Percentiles rank a stretch among this genome's conserved stretches.
Evolutionary conservation across 352 stramenopile genomes (phyloP).

Genomic region (Thraustochytrium sp.): DNA sequence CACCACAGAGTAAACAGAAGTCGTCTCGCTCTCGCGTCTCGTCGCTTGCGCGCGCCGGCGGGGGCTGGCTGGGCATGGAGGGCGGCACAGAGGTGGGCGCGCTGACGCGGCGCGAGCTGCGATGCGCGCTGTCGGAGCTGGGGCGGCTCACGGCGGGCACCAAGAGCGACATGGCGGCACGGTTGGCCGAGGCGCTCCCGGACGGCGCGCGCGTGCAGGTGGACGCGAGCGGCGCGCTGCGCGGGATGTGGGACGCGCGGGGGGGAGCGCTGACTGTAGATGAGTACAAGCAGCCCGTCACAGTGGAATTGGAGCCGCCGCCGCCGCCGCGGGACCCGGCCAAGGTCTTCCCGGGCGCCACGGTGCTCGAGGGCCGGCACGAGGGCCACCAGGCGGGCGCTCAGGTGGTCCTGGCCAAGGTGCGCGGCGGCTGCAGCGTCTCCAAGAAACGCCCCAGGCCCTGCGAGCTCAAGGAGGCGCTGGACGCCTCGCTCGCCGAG

Average conservation of each 20-base stretch:
- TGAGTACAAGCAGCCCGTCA: not conserved
- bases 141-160: not conserved
- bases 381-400: not conserved
- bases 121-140: not conserved
- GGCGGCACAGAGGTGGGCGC: no score
- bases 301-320: not conserved
- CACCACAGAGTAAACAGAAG: no score
- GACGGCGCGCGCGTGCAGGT: not conserved
- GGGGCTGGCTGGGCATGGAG: no score
- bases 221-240: not conserved
- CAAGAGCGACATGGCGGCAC: not conserved
- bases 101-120: constrained; percentile 9
- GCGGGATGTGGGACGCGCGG: not conserved
- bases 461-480: not conserved
- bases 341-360: not conserved
- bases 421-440: not conserved
- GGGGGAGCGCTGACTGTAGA: not conserved
- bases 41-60: no score
- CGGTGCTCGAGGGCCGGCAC: not conserved
- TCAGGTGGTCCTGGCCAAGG: not conserved
- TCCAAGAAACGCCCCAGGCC: not conserved
- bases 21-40: no score
- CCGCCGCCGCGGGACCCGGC: not conserved
- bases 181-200: not conserved
- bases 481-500: not conserved